Conservation (phyloP, 768 basidiomycete genomes). For the Russula emetica region DNA sequence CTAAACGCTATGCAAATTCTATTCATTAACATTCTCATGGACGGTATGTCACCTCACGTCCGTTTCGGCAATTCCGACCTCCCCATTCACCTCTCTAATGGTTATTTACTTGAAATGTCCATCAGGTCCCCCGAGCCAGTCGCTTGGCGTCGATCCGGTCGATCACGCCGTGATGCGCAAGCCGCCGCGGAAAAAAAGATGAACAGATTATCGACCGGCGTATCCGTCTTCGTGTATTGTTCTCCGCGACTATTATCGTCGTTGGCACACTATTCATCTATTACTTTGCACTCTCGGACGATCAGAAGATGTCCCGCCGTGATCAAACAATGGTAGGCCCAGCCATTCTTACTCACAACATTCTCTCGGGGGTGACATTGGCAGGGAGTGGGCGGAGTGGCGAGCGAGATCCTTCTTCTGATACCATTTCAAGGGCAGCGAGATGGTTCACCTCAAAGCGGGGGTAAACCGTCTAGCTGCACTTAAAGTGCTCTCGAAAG, state of each 20-base stretch:
- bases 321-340: constrained; percentile 91
- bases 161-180: constrained; percentile 89
- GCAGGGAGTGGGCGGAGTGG: too few species aligned
- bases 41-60: constrained; percentile 51
- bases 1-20: constrained; percentile 98
- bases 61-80: too few species aligned
- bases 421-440: too few species aligned
- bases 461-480: too few species aligned
- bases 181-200: constrained; percentile 89
- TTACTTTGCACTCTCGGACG: constrained; percentile 75
- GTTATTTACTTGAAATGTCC: constrained; percentile 1
- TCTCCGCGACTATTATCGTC: constrained; percentile 90
- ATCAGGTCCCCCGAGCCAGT: constrained; percentile 88
- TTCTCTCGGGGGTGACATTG: too few species aligned
- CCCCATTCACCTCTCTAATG: not conserved
- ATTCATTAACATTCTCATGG: constrained; percentile 99
- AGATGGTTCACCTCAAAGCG: too few species aligned
- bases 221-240: constrained; percentile 77
- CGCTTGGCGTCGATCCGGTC: constrained; percentile 94
- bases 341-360: too few species aligned
- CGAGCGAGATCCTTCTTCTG: too few species aligned
- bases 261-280: constrained; percentile 85
- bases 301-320: constrained; percentile 66
- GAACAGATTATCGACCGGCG: constrained; percentile 78
- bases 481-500: too few species aligned